Base-by-base conservation (phyloP, 257 asterid genomes). In the Pogostemon cablin region DNA sequence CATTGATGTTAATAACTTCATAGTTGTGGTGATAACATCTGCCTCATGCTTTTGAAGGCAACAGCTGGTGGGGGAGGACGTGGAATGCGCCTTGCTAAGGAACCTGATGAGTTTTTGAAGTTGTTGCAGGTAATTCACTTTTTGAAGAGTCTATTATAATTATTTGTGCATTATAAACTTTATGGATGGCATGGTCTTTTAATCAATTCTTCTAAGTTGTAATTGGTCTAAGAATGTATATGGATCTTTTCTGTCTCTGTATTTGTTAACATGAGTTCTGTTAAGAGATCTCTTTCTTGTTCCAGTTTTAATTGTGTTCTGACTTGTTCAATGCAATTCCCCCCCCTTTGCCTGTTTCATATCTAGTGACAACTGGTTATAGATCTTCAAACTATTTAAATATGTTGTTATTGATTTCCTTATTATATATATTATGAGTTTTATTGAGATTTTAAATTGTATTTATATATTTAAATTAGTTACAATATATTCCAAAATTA, bases 31-130 rank as follows among this genome's bases (percentile, higher is more conserved):
- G 67, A 62, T 41, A 41, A 40, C 37, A 62, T 41, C 50, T 41
- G 37, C 52, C 15, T 62, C 67, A 57, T 65, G 61, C 52, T 77
- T 81, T 62, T 82, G 79, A 73, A 91, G 98, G 99, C 99, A 75
- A 91, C 99, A 25, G 98, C 99, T 68, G 99, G 99, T 78, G 99
- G 99, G 34, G 99, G 99, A 74, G 99, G 99, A 65, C 98, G 99
- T 83, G 99, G 99, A 80, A 93, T 93, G 98, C 99, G 98, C 73
- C 96, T 93, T 59, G 96, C 99, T 38, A 91, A 91, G 76, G 95
- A 85, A 80, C 98, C 89, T 77, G 87, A 80, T 4, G 99, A 93
- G 86, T 93, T 91, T 80, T 95, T 93, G 67, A 93, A 93, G 85
- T 76, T 93, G 72, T 81, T 93, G 83, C 99, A 93, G 96, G 99